Percentiles rank a stretch among this genome's conserved stretches.
Evolutionary conservation across 2,329 filamentous ascomycete genomes (phyloP).

Genomic region (Curvularia sp.): DNA sequence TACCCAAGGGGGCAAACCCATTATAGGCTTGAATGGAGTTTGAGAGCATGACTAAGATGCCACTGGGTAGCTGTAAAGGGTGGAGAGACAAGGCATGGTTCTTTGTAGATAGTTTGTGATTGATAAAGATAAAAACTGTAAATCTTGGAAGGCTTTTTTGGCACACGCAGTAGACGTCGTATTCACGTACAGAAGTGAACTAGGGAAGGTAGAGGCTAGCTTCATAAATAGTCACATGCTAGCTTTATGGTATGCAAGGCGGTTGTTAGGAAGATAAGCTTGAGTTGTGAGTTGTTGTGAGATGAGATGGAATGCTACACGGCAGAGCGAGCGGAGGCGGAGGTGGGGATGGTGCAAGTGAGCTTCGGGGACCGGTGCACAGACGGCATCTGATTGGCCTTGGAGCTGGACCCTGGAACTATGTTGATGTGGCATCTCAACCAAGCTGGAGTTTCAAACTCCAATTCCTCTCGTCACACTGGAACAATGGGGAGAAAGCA

Average conservation of each 20-base stretch:
- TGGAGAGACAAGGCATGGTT: background rate
- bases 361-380: conserved; percentile 13
- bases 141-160: background rate
- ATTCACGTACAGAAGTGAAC: background rate
- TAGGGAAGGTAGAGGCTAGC: background rate
- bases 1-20: conserved; percentile 43
- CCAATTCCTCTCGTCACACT: conserved; percentile 28
- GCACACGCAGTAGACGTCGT: background rate
- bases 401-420: conserved; percentile 25
- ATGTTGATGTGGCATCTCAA: conserved; percentile 34
- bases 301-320: too few relatives aligned
- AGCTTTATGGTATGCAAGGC: background rate
- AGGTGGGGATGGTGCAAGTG: background rate
- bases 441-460: conserved; percentile 27
- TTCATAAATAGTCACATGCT: background rate
- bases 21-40: background rate
- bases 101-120: background rate
- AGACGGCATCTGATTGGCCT: conserved; percentile 17
- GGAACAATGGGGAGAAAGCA: conserved; percentile 43
- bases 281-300: too few relatives aligned
- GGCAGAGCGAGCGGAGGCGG: background rate
- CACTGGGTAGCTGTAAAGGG: background rate
- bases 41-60: background rate
- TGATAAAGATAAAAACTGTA: background rate
- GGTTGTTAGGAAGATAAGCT: background rate